phyloP scores from a whole-genome alignment of 176 grass and related monocot species.

The Oryza glumipatula region DNA sequence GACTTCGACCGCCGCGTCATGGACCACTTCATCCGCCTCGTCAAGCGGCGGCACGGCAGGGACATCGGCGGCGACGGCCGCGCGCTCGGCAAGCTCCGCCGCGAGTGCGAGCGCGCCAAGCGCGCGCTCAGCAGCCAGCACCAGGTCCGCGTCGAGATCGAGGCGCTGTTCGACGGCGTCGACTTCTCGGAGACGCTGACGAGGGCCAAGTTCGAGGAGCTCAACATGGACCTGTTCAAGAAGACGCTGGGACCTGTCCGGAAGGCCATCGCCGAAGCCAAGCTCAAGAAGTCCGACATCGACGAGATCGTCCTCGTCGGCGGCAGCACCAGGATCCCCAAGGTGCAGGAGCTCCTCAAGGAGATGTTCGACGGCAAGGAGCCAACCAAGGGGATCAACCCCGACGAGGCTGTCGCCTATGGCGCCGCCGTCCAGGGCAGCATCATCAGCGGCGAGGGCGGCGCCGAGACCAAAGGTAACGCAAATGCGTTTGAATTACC shows the following conservation, averaged over 20 bases:
- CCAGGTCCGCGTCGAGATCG: slow-evolving; percentile 25
- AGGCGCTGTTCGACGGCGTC: slow-evolving; percentile 1
- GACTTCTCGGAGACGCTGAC: slow-evolving; percentile 27
- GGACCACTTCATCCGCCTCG: not conserved
- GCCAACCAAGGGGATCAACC: slow-evolving; percentile 60
- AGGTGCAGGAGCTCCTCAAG: slow-evolving; percentile 93
- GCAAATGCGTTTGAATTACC: too few species aligned
- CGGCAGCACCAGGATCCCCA: slow-evolving; percentile 87
- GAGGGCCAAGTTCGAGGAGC: slow-evolving; percentile 31
- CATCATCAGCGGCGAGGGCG: not conserved
- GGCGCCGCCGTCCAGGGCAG: slow-evolving; percentile 79
- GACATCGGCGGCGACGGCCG: slow-evolving; percentile 1
- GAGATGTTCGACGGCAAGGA: slow-evolving; percentile 99
- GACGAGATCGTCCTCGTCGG: slow-evolving; percentile 74
- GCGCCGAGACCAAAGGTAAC: not conserved
- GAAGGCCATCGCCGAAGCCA: slow-evolving; percentile 26
- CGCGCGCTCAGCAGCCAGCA: not conserved
- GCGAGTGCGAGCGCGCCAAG: slow-evolving; percentile 16
- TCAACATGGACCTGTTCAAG: slow-evolving; percentile 14
- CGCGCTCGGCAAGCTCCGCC: slow-evolving; percentile 12
- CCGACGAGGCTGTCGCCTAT: slow-evolving; percentile 90
- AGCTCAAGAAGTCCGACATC: not conserved
- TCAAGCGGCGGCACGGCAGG: slow-evolving; percentile 3
- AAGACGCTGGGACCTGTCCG: slow-evolving; percentile 20
- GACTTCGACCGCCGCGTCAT: slow-evolving; percentile 9